Percentiles rank a stretch among this genome's conserved stretches.
Conservation (phyloP, 2,329 filamentous ascomycete species). For the Didymellaceae sp. region DNA sequence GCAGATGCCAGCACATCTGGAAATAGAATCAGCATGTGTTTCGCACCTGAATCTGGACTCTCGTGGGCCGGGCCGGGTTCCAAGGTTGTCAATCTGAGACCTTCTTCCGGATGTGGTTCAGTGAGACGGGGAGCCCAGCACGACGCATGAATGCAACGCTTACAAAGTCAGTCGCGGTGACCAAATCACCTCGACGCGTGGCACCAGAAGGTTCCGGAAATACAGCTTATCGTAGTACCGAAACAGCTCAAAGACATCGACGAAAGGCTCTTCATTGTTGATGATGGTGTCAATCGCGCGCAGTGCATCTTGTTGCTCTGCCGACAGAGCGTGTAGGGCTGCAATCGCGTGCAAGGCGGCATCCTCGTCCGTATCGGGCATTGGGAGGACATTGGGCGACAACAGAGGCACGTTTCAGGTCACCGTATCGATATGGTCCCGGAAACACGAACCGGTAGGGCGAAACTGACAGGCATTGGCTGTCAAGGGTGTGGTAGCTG, state of each 20-base stretch:
- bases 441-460: constrained; percentile 18
- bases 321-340: constrained; percentile 41
- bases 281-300: constrained; percentile 48
- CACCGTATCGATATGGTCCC: constrained; percentile 13
- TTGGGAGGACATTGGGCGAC: constrained; percentile 27
- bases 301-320: constrained; percentile 44
- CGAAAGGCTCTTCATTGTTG: constrained; percentile 47
- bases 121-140: constrained; percentile 17
- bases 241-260: constrained; percentile 52
- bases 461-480: constrained; percentile 13
- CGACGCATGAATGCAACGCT: constrained; percentile 20
- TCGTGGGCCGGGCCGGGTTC: constrained; percentile 19
- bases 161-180: constrained; percentile 53
- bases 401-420: constrained; percentile 16
- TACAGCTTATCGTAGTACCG: constrained; percentile 51
- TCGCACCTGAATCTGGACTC: constrained; percentile 14
- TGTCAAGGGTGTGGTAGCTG: constrained; percentile 12
- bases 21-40: constrained; percentile 25
- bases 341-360: constrained; percentile 50
- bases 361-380: constrained; percentile 52
- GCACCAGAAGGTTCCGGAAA: constrained; percentile 50
- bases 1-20: constrained; percentile 54
- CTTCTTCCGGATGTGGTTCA: not conserved
- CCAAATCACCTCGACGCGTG: constrained; percentile 53
- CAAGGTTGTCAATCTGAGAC: constrained; percentile 17